Percentiles rank a stretch among this genome's conserved stretches.
These are phyloP conservation scores for Boletus speciosus DNA, from an alignment of 768 basidiomycete species.

Conservation along the genomic window DNA sequence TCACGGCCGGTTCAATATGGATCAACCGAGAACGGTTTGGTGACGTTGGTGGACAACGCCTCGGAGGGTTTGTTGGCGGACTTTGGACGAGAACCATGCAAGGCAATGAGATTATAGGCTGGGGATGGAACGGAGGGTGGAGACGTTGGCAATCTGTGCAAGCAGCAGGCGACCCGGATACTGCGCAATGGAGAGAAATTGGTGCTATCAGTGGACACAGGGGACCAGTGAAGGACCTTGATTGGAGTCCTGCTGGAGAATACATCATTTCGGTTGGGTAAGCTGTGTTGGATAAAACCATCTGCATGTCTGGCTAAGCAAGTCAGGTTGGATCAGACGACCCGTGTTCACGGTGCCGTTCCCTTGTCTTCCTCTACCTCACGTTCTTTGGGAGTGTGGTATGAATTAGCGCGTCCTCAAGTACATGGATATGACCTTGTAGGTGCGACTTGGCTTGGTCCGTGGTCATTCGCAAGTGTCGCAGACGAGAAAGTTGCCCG, in stretches of 20 bases:
- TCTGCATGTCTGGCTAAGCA: not conserved
- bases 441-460: constrained; percentile 69
- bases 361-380: constrained; percentile 14
- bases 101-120: constrained; percentile 67
- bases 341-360: constrained; percentile 76
- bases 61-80: constrained; percentile 91
- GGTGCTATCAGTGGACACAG: constrained; percentile 86
- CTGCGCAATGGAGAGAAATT: constrained; percentile 66
- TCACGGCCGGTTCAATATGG: constrained; percentile 68
- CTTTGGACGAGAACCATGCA: constrained; percentile 57
- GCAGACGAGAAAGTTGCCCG: constrained; percentile 96
- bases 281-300: constrained; percentile 17
- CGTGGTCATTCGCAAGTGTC: constrained; percentile 80
- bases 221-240: constrained; percentile 72
- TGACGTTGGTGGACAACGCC: constrained; percentile 85
- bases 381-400: constrained; percentile 49
- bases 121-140: constrained; percentile 96
- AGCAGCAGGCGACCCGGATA: constrained; percentile 14
- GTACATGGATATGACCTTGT: constrained; percentile 95
- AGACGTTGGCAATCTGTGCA: constrained; percentile 68
- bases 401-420: constrained; percentile 89
- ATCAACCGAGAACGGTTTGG: constrained; percentile 89
- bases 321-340: constrained; percentile 82
- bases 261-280: constrained; percentile 87
- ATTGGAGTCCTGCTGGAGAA: constrained; percentile 84